Conservation (phyloP, 768 basidiomycete genomes). For the Mycena galopus region DNA sequence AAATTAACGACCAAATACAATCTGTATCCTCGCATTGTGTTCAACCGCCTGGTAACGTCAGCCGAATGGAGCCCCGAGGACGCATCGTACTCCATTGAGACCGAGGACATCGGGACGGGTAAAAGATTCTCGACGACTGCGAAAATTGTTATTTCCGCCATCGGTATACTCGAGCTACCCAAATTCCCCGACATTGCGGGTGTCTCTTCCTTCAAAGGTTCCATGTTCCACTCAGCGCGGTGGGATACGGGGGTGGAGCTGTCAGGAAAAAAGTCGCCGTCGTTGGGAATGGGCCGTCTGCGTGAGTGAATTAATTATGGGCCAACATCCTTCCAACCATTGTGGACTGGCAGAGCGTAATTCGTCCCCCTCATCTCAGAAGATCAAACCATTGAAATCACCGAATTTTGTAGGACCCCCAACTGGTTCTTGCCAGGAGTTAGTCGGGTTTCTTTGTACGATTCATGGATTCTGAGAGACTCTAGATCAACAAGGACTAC, state of each 20-base stretch:
- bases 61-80: conserved; percentile 58
- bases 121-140: conserved; percentile 47
- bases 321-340: conserved; percentile 77
- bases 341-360: conserved; percentile 71
- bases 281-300: conserved; percentile 72
- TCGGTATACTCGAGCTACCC: conserved; percentile 63
- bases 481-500: conserved; percentile 50
- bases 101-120: conserved; percentile 48
- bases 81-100: conserved; percentile 47
- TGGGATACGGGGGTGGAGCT: conserved; percentile 61
- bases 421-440: conserved; percentile 65
- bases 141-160: conserved; percentile 65
- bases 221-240: conserved; percentile 64
- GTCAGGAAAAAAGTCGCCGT: conserved; percentile 65
- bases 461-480: too few species aligned
- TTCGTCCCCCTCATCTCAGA: conserved; percentile 67
- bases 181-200: conserved; percentile 51
- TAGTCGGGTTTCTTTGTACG: too few species aligned
- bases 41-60: conserved; percentile 60
- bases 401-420: conserved; percentile 72
- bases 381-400: conserved; percentile 61
- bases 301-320: conserved; percentile 49
- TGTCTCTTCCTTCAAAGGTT: conserved; percentile 59
- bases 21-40: conserved; percentile 53
- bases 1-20: conserved; percentile 56